Conservation (phyloP, 2,329 filamentous ascomycete genomes). For the Fusarium sp. region DNA sequence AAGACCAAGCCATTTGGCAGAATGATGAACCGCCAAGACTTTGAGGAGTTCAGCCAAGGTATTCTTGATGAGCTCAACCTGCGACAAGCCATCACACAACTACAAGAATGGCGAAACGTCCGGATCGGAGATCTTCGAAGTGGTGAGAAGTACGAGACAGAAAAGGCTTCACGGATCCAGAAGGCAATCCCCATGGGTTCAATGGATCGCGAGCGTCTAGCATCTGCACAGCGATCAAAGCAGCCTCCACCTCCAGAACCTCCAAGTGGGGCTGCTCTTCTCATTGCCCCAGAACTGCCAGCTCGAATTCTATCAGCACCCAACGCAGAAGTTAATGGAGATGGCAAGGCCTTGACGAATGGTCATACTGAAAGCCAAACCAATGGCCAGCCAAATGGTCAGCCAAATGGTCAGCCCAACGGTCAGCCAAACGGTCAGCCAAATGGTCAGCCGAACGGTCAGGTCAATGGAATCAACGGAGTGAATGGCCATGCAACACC, state of each 20-base stretch:
- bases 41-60: slow-evolving; percentile 85
- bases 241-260: slow-evolving; percentile 77
- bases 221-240: slow-evolving; percentile 76
- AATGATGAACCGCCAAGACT: slow-evolving; percentile 96
- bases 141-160: slow-evolving; percentile 92
- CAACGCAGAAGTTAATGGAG: slow-evolving; percentile 59
- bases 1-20: slow-evolving; percentile 96
- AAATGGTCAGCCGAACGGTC: slow-evolving; percentile 56
- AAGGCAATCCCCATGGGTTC: slow-evolving; percentile 79
- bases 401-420: no score
- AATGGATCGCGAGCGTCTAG: slow-evolving; percentile 84
- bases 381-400: slow-evolving; percentile 60
- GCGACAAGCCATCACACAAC: slow-evolving; percentile 86
- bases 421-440: slow-evolving; percentile 62
- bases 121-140: slow-evolving; percentile 86
- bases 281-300: slow-evolving; percentile 84
- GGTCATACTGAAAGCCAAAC: slow-evolving; percentile 63
- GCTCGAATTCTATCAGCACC: slow-evolving; percentile 63
- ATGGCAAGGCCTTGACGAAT: slow-evolving; percentile 67
- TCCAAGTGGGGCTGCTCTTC: slow-evolving; percentile 78
- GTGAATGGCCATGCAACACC: slow-evolving; percentile 55
- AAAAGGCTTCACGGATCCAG: slow-evolving; percentile 83
- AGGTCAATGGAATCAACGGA: slow-evolving; percentile 57
- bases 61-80: slow-evolving; percentile 92
- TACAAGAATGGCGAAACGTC: slow-evolving; percentile 93